These are phyloP conservation scores for Aspergillus brasiliensis DNA, from an alignment of 2,329 filamentous ascomycete species.

Conservation along the genomic window DNA sequence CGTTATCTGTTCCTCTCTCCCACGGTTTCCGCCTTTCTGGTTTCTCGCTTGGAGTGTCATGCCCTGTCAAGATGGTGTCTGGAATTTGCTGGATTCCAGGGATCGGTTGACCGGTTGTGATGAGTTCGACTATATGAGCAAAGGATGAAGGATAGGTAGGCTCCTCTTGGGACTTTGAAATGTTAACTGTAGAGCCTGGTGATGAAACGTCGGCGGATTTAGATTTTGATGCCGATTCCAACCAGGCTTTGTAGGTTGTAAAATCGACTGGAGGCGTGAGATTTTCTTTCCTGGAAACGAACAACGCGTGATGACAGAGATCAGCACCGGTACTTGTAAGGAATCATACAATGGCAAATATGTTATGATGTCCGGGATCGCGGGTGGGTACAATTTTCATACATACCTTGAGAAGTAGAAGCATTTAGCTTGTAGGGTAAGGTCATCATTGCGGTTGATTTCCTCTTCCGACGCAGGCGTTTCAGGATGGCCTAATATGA, in stretches of 20 bases:
- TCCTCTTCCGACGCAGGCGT: slow-evolving; percentile 42
- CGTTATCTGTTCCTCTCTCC: slow-evolving; percentile 62
- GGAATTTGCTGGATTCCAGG: slow-evolving; percentile 88
- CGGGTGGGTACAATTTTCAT: not conserved
- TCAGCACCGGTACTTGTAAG: not conserved
- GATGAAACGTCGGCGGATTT: slow-evolving; percentile 12
- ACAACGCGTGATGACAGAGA: not conserved
- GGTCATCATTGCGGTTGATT: slow-evolving; percentile 41
- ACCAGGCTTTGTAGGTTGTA: slow-evolving; percentile 67
- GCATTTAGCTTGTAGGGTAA: slow-evolving; percentile 50
- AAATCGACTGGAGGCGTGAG: slow-evolving; percentile 60
- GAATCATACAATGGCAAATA: not conserved
- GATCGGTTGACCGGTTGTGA: slow-evolving; percentile 78
- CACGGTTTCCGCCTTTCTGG: slow-evolving; percentile 71
- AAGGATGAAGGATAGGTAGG: slow-evolving; percentile 79
- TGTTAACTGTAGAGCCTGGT: slow-evolving; percentile 10
- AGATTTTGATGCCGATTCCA: slow-evolving; percentile 30
- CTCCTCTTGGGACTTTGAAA: slow-evolving; percentile 43
- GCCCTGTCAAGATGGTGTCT: slow-evolving; percentile 71
- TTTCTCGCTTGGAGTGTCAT: slow-evolving; percentile 61
- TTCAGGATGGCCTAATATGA: slow-evolving; percentile 47
- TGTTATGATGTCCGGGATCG: not conserved
- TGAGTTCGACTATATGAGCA: slow-evolving; percentile 80
- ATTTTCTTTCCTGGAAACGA: slow-evolving; percentile 38
- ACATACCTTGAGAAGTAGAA: slow-evolving; percentile 51